Conservation (phyloP, 352 stramenopile genomes). For the Globisporangium nodosum region DNA sequence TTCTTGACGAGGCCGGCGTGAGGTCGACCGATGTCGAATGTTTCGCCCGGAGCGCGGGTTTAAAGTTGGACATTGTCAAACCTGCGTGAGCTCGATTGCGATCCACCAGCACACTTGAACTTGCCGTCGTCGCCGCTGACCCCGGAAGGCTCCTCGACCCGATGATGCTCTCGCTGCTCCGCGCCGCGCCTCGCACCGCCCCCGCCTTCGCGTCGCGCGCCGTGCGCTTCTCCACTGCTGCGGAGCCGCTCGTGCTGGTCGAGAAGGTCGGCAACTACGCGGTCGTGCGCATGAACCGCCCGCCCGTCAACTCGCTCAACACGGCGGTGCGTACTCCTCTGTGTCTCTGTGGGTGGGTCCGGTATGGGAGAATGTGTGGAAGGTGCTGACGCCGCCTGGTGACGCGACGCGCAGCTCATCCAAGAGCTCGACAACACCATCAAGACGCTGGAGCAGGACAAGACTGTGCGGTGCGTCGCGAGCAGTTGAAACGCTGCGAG, state of each 20-base stretch:
- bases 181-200: slow-evolving; percentile 3
- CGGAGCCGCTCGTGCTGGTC: slow-evolving; percentile 57
- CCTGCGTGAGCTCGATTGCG: not conserved
- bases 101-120: slow-evolving; percentile 1
- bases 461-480: slow-evolving; percentile 48
- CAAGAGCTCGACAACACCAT: slow-evolving; percentile 63
- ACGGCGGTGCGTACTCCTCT: slow-evolving; percentile 27
- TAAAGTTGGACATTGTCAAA: too few relatives aligned
- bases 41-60: too few relatives aligned
- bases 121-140: not conserved
- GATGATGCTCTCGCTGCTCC: slow-evolving; percentile 13
- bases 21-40: too few relatives aligned
- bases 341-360: not conserved
- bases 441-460: slow-evolving; percentile 68
- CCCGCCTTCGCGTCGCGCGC: slow-evolving; percentile 6
- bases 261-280: slow-evolving; percentile 72
- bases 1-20: too few relatives aligned
- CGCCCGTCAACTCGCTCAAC: slow-evolving; percentile 81
- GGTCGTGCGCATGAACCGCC: slow-evolving; percentile 73
- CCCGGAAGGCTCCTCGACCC: not conserved
- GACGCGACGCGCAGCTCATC: slow-evolving; percentile 40
- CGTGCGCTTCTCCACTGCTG: slow-evolving; percentile 21
- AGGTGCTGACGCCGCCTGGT: not conserved
- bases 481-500: not conserved
- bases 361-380: not conserved